Evolutionary conservation across 495 filamentous ascomycete species (phyloP).

Genomic region (Chaetomidium leptoderma): DNA sequence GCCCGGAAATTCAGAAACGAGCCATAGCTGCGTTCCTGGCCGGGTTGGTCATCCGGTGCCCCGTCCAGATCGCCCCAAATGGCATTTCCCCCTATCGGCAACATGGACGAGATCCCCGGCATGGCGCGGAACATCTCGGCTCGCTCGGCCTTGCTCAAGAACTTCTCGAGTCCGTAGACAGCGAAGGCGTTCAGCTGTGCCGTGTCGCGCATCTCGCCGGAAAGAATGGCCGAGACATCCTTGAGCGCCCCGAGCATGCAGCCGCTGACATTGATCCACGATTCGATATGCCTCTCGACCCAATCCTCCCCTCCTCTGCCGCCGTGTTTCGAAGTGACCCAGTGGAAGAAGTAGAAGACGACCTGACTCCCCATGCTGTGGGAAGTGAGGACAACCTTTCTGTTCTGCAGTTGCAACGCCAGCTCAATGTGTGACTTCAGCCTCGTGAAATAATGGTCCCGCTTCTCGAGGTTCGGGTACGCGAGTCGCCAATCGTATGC

Average conservation of each 20-base stretch:
- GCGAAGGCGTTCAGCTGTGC: constrained; percentile 97
- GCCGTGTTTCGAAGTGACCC: constrained; percentile 77
- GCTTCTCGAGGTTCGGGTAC: constrained; percentile 78
- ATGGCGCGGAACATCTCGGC: constrained; percentile 94
- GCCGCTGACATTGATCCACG: constrained; percentile 96
- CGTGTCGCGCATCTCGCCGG: constrained; percentile 97
- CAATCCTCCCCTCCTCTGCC: constrained; percentile 80
- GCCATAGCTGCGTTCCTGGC: constrained; percentile 67
- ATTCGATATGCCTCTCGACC: constrained; percentile 86
- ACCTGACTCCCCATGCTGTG: constrained; percentile 98
- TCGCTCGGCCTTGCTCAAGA: constrained; percentile 81
- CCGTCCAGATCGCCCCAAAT: constrained; percentile 89
- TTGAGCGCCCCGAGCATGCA: constrained; percentile 97
- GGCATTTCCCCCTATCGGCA: constrained; percentile 90
- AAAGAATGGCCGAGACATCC: constrained; percentile 83
- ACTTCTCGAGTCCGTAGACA: constrained; percentile 95
- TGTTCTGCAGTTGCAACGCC: constrained; percentile 59
- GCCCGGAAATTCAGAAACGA: constrained; percentile 83
- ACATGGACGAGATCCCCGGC: constrained; percentile 94
- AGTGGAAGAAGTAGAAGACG: constrained; percentile 94
- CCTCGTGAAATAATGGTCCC: constrained; percentile 90
- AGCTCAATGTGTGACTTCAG: constrained; percentile 88
- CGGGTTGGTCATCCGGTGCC: constrained; percentile 82
- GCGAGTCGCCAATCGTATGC: constrained; percentile 98
- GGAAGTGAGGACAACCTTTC: constrained; percentile 82